phyloP scores from a whole-genome alignment of 1,284 basidiomycete genomes.

The Pholiota adiposa region DNA sequence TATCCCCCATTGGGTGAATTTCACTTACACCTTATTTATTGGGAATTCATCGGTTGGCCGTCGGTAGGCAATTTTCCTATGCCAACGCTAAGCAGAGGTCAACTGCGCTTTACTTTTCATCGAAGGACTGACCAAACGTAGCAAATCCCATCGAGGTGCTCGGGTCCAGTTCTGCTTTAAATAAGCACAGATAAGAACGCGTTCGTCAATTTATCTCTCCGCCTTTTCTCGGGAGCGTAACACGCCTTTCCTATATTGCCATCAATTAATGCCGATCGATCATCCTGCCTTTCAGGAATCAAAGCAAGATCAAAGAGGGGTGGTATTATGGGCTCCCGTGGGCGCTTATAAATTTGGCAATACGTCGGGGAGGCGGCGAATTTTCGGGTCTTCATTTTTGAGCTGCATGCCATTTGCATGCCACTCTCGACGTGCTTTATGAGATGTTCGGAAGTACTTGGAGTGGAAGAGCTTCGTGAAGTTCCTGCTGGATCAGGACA shows the following conservation, averaged over 20 bases:
- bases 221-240: background rate
- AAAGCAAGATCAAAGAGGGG: too few relatives aligned
- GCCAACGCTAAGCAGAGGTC: background rate
- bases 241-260: background rate
- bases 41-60: background rate
- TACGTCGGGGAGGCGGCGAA: background rate
- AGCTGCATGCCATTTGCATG: background rate
- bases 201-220: background rate
- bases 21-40: too few relatives aligned
- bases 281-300: too few relatives aligned
- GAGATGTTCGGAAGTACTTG: background rate
- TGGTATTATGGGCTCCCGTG: background rate
- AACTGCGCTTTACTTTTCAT: too few relatives aligned
- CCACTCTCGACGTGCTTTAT: background rate
- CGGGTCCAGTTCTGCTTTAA: background rate
- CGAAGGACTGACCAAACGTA: too few relatives aligned
- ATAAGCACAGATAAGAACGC: background rate
- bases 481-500: too few relatives aligned
- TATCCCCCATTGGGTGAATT: too few relatives aligned
- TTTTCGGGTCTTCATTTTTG: background rate
- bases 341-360: background rate
- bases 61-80: background rate
- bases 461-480: too few relatives aligned
- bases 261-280: conserved; percentile 1
- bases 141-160: too few relatives aligned